Percentiles rank a stretch among this genome's conserved stretches.
phyloP scores from a whole-genome alignment of 257 asterid genomes.

The Solanum clarkiae region DNA sequence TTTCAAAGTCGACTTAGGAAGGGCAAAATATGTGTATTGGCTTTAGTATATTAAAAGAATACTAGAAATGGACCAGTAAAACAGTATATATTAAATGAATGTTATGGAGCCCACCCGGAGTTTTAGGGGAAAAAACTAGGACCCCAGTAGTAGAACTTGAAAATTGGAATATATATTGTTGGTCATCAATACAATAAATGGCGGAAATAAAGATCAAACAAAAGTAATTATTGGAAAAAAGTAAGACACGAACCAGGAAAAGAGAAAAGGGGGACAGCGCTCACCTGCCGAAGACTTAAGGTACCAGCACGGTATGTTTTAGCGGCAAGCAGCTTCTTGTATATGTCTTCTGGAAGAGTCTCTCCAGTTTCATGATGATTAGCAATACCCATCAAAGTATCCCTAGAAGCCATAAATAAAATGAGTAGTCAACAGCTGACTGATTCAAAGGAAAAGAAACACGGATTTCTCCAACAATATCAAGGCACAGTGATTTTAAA shows the following conservation, averaged over 20 bases:
- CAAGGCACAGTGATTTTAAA: not conserved
- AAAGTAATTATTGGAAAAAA: not conserved
- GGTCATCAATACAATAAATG: not conserved
- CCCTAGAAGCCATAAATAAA: conserved; percentile 29
- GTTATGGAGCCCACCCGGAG: not conserved
- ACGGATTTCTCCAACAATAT: not conserved
- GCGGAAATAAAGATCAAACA: not conserved
- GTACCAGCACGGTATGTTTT: conserved; percentile 97
- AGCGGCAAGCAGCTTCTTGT: conserved; percentile 91
- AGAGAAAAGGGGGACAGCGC: not conserved
- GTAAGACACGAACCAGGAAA: not conserved
- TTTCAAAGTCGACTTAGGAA: not conserved
- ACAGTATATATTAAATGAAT: not conserved
- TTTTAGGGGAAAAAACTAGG: not conserved
- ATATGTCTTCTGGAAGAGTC: conserved; percentile 77
- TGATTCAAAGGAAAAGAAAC: not conserved
- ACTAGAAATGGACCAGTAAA: not conserved
- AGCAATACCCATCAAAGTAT: conserved; percentile 88
- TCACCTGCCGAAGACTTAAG: conserved; percentile 84
- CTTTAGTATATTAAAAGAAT: not conserved
- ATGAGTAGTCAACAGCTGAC: not conserved
- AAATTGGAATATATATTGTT: not conserved
- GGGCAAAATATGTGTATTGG: not conserved
- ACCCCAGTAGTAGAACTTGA: not conserved
- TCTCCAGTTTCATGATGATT: conserved; percentile 92